Conservation (phyloP, 305 asterid species). For the Solanum hybrid region DNA sequence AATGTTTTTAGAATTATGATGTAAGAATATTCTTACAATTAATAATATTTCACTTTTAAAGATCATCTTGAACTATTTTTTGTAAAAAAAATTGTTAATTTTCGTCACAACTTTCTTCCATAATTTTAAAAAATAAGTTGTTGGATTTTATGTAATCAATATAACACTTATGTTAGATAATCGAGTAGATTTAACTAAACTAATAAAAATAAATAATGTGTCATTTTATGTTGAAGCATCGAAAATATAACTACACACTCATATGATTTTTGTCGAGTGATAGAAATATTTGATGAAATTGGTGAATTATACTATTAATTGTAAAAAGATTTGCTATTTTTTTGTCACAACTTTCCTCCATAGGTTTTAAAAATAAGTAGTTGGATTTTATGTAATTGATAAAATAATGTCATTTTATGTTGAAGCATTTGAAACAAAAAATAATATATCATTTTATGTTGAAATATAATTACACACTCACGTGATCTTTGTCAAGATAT, state of each 20-base stretch:
- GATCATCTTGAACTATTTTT: not conserved
- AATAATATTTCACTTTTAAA: not conserved
- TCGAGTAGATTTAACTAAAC: not conserved
- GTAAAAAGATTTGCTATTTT: not conserved
- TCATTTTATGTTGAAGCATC: not conserved
- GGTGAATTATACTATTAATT: not conserved
- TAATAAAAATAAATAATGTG: not conserved
- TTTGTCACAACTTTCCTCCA: not conserved
- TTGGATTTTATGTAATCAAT: not conserved
- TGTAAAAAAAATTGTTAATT: not conserved
- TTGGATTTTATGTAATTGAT: not conserved
- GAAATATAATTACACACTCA: not conserved
- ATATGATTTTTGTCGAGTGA: not conserved
- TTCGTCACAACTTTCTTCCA: not conserved
- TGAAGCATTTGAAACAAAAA: not conserved
- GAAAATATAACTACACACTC: not conserved
- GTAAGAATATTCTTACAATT: not conserved
- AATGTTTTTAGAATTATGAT: not conserved
- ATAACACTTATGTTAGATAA: not conserved
- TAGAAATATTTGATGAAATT: not conserved
- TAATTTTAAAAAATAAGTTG: not conserved
- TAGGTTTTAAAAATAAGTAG: not conserved
- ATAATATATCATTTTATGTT: not conserved
- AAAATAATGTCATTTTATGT: not conserved
- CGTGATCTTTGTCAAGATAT: not conserved